These are phyloP conservation scores for Pyrus hybrid DNA, from an alignment of 331 rosid genomes.

Conservation along the genomic window DNA sequence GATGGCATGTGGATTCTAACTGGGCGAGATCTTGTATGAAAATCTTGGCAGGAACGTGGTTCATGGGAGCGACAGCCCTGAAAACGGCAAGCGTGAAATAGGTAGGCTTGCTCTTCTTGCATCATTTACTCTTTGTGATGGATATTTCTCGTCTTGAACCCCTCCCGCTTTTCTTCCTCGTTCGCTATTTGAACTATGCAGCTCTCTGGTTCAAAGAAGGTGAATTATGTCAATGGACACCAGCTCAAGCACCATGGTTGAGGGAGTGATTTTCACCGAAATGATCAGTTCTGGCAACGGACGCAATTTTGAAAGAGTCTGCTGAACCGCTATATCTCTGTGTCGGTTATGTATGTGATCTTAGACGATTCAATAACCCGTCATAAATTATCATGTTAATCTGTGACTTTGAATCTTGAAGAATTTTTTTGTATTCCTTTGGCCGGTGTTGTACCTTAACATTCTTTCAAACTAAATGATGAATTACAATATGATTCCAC, in stretches of 20 bases:
- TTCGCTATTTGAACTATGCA: slow-evolving; percentile 23
- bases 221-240: slow-evolving; percentile 64
- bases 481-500: neutral
- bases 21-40: slow-evolving; percentile 16
- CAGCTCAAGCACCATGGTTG: slow-evolving; percentile 65
- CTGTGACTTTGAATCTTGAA: neutral
- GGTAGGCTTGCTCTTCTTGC: slow-evolving; percentile 28
- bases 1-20: slow-evolving; percentile 5
- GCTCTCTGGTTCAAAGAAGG: slow-evolving; percentile 94
- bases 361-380: neutral
- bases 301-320: slow-evolving; percentile 16
- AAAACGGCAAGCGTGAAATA: slow-evolving; percentile 86
- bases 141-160: neutral
- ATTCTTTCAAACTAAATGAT: too few species aligned
- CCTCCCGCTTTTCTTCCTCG: neutral
- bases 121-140: neutral
- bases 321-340: neutral
- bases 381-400: neutral
- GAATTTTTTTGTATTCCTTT: neutral
- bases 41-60: slow-evolving; percentile 65
- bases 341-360: neutral
- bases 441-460: neutral
- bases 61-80: slow-evolving; percentile 99
- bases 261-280: slow-evolving; percentile 46
- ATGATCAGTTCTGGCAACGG: slow-evolving; percentile 5